Conservation (phyloP, 345 rosid genomes). For the Syzygium oleosum region DNA sequence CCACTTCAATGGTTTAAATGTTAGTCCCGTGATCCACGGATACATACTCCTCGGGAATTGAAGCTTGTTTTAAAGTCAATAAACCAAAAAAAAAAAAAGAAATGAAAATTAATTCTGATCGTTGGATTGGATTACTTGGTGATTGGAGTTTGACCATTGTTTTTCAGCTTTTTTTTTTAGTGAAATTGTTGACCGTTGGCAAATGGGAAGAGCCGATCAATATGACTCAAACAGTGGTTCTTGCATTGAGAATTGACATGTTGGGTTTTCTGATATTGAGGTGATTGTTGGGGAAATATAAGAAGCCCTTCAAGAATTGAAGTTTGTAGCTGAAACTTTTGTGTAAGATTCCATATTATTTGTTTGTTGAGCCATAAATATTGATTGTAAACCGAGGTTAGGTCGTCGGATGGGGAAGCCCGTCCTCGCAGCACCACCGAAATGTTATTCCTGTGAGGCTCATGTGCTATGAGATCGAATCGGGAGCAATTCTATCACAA, state of each 20-base stretch:
- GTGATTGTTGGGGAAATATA: not conserved
- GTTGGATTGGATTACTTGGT: not conserved
- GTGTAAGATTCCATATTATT: not conserved
- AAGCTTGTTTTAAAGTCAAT: not conserved
- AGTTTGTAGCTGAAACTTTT: not conserved
- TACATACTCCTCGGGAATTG: constrained; percentile 1
- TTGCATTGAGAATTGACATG: not conserved
- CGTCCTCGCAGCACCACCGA: not conserved
- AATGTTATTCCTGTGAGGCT: not conserved
- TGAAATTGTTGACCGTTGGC: not conserved
- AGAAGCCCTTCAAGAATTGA: not conserved
- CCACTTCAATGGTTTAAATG: not conserved
- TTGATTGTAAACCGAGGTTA: not conserved
- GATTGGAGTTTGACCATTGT: not conserved
- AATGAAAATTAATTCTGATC: not conserved
- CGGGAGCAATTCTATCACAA: not conserved
- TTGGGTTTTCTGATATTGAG: not conserved
- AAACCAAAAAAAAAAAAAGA: not conserved
- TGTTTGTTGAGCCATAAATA: not conserved
- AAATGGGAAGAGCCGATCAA: not conserved
- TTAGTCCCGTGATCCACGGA: not conserved
- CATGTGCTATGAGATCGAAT: not conserved
- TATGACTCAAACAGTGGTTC: not conserved
- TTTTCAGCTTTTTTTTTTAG: not conserved
- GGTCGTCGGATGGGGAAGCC: not conserved